Conservation (phyloP, 805 yeast genomes). For the Kuraishia cidri region DNA sequence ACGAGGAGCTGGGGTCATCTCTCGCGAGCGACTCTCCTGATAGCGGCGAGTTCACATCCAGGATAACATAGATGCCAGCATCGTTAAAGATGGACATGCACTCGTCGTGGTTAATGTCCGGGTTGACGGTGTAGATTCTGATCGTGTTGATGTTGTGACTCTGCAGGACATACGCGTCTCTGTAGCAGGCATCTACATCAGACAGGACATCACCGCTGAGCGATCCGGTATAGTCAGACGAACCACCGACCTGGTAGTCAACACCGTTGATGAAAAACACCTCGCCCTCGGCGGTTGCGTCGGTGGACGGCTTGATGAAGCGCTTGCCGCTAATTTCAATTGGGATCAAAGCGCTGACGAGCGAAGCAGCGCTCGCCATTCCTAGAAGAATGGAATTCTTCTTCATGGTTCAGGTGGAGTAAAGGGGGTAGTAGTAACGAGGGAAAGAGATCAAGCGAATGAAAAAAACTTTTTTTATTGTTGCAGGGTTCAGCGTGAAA, state of each 20-base stretch:
- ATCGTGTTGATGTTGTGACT: conserved; percentile 80
- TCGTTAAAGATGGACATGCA: conserved; percentile 86
- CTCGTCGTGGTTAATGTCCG: conserved; percentile 79
- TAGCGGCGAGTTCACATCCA: conserved; percentile 79
- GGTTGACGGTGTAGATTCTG: conserved; percentile 76
- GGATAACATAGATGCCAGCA: conserved; percentile 83
- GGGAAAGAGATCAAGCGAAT: too few species aligned
- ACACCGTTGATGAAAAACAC: conserved; percentile 80
- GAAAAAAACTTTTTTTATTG: too few species aligned
- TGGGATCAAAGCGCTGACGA: conserved; percentile 42
- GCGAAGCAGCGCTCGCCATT: neutral
- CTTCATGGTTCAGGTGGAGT: too few species aligned
- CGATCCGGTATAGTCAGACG: conserved; percentile 42
- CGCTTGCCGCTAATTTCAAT: conserved; percentile 44
- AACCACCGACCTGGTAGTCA: conserved; percentile 93
- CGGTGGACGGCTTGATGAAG: conserved; percentile 43
- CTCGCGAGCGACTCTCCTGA: conserved; percentile 63
- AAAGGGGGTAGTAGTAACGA: too few species aligned
- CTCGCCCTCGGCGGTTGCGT: conserved; percentile 28
- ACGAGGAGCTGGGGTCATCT: conserved; percentile 59
- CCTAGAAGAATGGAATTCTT: neutral
- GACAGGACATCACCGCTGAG: conserved; percentile 54
- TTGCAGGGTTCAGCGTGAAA: too few species aligned
- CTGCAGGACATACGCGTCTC: conserved; percentile 75
- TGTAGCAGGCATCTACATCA: conserved; percentile 58